Base-by-base conservation (phyloP, 2,329 filamentous ascomycete species). In the Didymella keratinophila region DNA sequence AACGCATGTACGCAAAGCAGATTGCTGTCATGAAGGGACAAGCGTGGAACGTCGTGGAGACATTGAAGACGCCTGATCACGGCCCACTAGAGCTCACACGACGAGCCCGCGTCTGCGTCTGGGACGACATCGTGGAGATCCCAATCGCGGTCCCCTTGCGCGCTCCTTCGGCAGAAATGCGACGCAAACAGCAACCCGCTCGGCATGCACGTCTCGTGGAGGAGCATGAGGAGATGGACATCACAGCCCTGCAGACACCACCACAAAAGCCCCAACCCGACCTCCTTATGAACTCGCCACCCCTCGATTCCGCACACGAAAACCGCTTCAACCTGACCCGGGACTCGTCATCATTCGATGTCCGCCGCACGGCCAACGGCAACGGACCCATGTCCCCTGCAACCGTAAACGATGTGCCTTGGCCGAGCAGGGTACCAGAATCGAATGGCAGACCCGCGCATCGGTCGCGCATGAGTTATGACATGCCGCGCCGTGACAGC, bases 1-100 rank as follows among this genome's bases (percentile, higher is more conserved):
- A 99, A 79, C 90, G 92, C 78, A 99, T 99, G 95, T 99, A 97
- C 79, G 92, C 92, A n/a, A 88, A 92, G 66, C 95, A 99, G 73
- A 96, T 99, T 61, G 94, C 95, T 1, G 95, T 99, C 58, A 97
- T 99, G 92, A 99, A 99, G 78, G 95, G 95, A 11, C 95, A 99
- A 75, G 95, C 95, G 0, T 99, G 95, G 93, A 99, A 99, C 74
- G 95, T 99, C 0, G 95, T 99, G 4, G 95, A 99, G 80, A 97
- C 95, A 0, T 84, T 99, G 61, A 99, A 99, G 76, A 91, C 91
- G 18, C 83, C 87, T 0, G 95, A 98, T 71, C 94, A 98, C 72
- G 95, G 95, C 0, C 95, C 95, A 0, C 82, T 99, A 18, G 95
- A 98, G 78, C 85, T 99, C 52, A 98, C 95, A 4, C 86, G 95